These are phyloP conservation scores for Trametes punicea DNA, from an alignment of 768 basidiomycete species.

Conservation along the genomic window DNA sequence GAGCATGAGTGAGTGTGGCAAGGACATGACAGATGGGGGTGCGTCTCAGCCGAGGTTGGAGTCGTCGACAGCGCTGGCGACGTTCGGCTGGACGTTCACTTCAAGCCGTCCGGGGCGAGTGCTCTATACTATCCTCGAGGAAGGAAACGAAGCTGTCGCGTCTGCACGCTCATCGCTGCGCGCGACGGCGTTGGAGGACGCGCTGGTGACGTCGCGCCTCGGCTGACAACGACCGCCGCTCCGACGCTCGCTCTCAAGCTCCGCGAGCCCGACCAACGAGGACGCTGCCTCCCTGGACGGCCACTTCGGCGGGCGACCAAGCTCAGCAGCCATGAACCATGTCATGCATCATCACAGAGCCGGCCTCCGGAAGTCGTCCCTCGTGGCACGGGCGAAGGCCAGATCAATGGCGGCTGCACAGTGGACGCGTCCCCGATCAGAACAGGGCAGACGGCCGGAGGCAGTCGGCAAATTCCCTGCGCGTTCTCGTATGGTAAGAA, in stretches of 20 bases:
- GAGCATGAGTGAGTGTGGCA: conserved; percentile 10
- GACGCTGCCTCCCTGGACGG: no score
- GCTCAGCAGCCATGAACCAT: no score
- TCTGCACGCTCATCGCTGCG: conserved; percentile 7
- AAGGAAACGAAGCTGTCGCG: background rate
- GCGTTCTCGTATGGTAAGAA: conserved; percentile 3
- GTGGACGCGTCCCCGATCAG: conserved; percentile 10
- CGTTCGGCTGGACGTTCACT: background rate
- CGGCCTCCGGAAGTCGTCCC: background rate
- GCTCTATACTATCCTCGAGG: no score
- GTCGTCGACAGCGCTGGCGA: background rate
- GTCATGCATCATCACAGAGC: no score
- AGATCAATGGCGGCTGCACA: background rate
- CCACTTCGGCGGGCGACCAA: no score
- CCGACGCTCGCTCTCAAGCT: background rate
- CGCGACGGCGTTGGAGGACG: conserved; percentile 3
- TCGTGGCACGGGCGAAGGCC: background rate
- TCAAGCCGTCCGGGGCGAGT: no score
- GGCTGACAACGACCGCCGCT: background rate
- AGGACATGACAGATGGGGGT: background rate
- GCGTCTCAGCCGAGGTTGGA: background rate
- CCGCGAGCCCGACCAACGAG: background rate
- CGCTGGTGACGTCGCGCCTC: conserved; percentile 8
- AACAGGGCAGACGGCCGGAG: background rate
- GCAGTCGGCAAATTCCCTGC: conserved; percentile 8